Evolutionary conservation across 148 eudicot genomes (phyloP), one percentile per base, ranked within the genome.

Genomic region (Rhododendron kiyosumense): DNA sequence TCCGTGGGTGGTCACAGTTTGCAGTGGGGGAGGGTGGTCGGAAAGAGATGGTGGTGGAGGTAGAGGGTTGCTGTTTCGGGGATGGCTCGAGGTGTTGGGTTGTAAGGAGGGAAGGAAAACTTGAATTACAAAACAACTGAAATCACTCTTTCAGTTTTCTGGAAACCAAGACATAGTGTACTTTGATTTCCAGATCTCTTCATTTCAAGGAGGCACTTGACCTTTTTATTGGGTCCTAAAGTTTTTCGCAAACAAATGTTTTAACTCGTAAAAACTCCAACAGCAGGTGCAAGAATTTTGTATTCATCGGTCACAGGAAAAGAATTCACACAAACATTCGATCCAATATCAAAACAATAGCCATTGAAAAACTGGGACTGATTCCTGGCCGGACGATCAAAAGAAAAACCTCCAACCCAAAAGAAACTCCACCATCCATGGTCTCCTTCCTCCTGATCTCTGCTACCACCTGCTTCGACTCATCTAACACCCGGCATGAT

Each of bases 361-460:
- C 88, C 98, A 96, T 95, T 24, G 96, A 94, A 13, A 95, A 85
- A 30, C 86, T 88, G 22, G 89, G 41, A 87, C 90, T 92, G 32
- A 94, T 87, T 82, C 95, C 95, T 7, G 94, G 92, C 81, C 83
- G 77, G 36, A 95, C 92, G 71, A 95, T 83, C 90, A 95, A 90
- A 13, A 87, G 86, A 84, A 96, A 96, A 46, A 96, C 97, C 83
- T 96, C 99, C 38, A 87, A 80, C 52, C 99, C 97, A 48, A 92
- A 96, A 11, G 97, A 91, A 12, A 89, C 96, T 11, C 91, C 87
- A 30, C 90, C 88, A 41, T 79, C 88, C 28, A 48, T 45, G 1
- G 92, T 91, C 79, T 96, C 94, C 88, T 96, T 96, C 86, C 86
- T 92, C 92, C 85, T 92, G 79, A 96, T 91, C 92, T 96, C 99